Base-by-base conservation (phyloP, 2,329 filamentous ascomycete genomes). In the Thelonectria blattea region DNA sequence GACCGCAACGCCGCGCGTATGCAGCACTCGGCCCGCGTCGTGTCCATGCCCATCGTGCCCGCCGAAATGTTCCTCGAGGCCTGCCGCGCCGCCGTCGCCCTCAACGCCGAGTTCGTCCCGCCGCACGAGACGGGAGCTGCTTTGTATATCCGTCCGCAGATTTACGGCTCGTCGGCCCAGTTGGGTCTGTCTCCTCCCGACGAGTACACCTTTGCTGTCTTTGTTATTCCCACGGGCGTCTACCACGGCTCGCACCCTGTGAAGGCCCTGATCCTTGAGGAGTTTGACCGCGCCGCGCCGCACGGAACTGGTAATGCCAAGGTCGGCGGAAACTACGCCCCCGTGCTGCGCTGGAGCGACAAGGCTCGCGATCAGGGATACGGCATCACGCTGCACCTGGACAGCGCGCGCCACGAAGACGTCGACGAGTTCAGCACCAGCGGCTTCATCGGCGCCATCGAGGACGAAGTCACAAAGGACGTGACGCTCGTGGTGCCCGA, bases 401-500 rank as follows among this genome's bases (percentile, higher is more conserved):
- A 98, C 78, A 95, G 91, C 75, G 88, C 88, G 72, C 91, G 86
- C 10, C 86, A 93, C 68, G 89, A 87, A 61, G 92, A 96, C 75
- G 86, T 99, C 63, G 94, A 99, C 72, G 94, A 99, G 82, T 99
- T 98, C 74, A 95, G 91, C 67, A 98, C 95, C 0, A 93, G 90
- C 64, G 94, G 92, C 1, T 98, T 99, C 76, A 90, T 98, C 65
- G 95, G 93, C 3, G 90, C 91, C 6, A 82, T 85, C 66, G 83
- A 83, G 56, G 49, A 87, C 45, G 85, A 7, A 2, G 27, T 2
- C 27, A 10, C 83, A 3, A 82, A 82, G 5, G 77, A 84, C 30
- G 81, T 90, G 11, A 94, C 90, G 8, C 80, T 98, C 3, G 88
- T 95, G 5, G 88, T 95, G n/a, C 93, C 94, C 0, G 91, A 96